Base-by-base conservation (phyloP, 352 stramenopile species). In the Globisporangium lucens region DNA sequence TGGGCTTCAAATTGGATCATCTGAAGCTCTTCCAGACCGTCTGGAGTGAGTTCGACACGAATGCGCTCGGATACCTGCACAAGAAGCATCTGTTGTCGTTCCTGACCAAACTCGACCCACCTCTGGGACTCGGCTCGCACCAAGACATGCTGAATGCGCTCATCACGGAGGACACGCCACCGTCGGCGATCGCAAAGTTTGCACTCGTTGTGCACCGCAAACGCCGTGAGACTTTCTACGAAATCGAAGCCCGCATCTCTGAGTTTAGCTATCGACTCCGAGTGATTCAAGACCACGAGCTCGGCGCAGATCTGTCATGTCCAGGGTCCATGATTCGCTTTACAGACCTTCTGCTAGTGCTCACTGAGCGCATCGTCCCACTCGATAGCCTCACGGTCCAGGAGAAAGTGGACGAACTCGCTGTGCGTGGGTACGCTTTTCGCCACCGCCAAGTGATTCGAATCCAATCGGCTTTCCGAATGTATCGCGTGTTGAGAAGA, bases 341-440 rank as follows among this genome's bases (percentile, higher is more conserved):
- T 61, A 87, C 78, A 0, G 85, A 95, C 63, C 43, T 95, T 2
- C 66, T 95, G 10, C 65, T 93, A 9, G 84, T 93, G 4, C 69
- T 95, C 3, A 88, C 83, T 5, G 78, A 81, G 59, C 77, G 87
- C 30, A 83, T 90, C 35, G 67, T 93, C 2, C 87, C 85, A 4
- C 63, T 90, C 7, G 85, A 91, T 13, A 85, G 85, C 43, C 67
- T 92, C 33, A 91, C 87, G 1, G 84, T 95, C 1, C 79, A 89
- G 55, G 87, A 93, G 55, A 95, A 95, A 76, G 87, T 95, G 6
- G 82, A 93, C 52, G 87, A 95, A 53, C 69, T 95, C 1, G 84
- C 85, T 0, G 83, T 93, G 24, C 80, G 83, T 27, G 77, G 81
- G 6, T 93, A 92, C 56, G 82, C 89, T 9, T 81, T 81, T 20